Conservation (phyloP, 108 stramenopile genomes). For the Nitzschia sp. region DNA sequence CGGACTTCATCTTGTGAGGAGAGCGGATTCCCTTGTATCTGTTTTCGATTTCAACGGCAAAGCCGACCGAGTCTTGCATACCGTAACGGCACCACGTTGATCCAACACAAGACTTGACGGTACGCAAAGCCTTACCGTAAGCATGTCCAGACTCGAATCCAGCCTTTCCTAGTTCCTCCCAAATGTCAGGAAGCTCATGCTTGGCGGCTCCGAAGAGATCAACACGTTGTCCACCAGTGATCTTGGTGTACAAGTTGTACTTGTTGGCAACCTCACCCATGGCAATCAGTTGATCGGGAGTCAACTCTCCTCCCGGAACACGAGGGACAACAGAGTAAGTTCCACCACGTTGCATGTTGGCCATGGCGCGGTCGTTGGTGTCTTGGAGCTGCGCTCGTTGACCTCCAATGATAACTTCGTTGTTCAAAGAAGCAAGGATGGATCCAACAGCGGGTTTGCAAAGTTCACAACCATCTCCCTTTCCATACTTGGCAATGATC, state of each 20-base stretch:
- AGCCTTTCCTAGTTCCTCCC: conserved; percentile 87
- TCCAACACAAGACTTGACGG: conserved; percentile 93
- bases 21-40: conserved; percentile 94
- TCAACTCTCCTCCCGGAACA: conserved; percentile 89
- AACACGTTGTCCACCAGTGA: conserved; percentile 90
- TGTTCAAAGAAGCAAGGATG: conserved; percentile 84
- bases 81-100: conserved; percentile 94
- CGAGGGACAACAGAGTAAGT: conserved; percentile 93
- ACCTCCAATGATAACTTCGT: conserved; percentile 77
- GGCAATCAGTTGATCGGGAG: conserved; percentile 83
- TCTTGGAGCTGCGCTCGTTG: conserved; percentile 82
- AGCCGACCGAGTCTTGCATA: conserved; percentile 87
- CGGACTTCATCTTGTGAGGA: conserved; percentile 93
- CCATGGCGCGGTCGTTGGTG: conserved; percentile 90
- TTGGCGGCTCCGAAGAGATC: conserved; percentile 93
- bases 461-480: conserved; percentile 87
- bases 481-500: conserved; percentile 78
- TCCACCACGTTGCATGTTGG: conserved; percentile 94
- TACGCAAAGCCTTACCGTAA: conserved; percentile 91
- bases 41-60: conserved; percentile 87
- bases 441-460: conserved; percentile 88
- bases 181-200: conserved; percentile 90
- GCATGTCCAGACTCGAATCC: conserved; percentile 93
- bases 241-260: conserved; percentile 87
- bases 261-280: conserved; percentile 84